Evolutionary conservation across 176 grass and related monocot genomes (phyloP), one percentile per base, ranked within the genome.

Genomic region (Saccharum spontaneum): DNA sequence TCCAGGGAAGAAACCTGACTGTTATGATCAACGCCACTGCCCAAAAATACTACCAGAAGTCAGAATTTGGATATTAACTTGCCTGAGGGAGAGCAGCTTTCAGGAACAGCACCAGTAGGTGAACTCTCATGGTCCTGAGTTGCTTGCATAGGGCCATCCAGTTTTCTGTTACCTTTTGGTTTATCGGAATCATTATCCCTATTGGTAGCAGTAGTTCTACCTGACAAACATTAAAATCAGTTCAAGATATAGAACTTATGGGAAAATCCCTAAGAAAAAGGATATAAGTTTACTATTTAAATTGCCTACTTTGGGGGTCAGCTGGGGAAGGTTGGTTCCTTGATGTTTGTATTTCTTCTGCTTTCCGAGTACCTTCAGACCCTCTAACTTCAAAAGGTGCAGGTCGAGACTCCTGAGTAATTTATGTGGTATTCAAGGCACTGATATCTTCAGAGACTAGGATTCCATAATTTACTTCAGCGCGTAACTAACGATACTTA

Each of bases 381-480:
- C 84, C 73, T 87, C 81, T 87, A 76, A 67, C 80, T 81, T 82
- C 84, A 89, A 54, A 73, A 65, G 80, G 70, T 60, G 81, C 39
- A 38, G 73, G 60, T 74, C 54, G 63, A 26, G 77, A 78, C 5
- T 78, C 77, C 91, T 92, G 61, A 28, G 28, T 59, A 79, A 60
- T 18, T 46, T 41, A 48, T 33, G 18, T 74, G 38, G 64, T 67
- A 90, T 59, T 41, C 54, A 79, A 60, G 82, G 16, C 73, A 36
- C 20, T 69, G 39, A 85, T 61, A 48, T 46, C 8, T 54, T 11
- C n/a, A 57, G 18, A 41, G 4, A 70, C 24, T 16, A 67, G 37
- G 79, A 85, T 75, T 57, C 17, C 15, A 38, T 61, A 66, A 61
- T 62, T 69, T 48, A 60, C 68, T 22, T 3, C 23, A 80, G n/a